Conservation (phyloP, 768 basidiomycete species). For the Leccinum arenicola region DNA sequence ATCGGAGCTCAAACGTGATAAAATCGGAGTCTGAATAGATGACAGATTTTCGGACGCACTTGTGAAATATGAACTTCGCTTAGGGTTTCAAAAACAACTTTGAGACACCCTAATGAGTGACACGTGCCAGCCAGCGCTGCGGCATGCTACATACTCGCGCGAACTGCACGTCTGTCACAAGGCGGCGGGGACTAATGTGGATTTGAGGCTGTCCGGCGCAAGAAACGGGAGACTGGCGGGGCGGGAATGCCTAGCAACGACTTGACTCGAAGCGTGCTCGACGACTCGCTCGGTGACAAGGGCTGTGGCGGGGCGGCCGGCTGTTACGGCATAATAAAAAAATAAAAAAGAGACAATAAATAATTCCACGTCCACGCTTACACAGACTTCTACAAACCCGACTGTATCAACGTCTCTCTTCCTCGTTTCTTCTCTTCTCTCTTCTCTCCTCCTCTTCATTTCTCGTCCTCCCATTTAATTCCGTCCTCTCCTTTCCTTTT, state of each 20-base stretch:
- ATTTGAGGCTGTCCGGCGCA: neutral
- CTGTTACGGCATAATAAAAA: conserved; percentile 18
- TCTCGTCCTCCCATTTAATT: conserved; percentile 27
- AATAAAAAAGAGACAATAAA: conserved; percentile 19
- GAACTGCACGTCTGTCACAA: neutral
- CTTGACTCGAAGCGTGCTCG: neutral
- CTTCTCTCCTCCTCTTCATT: conserved; percentile 26
- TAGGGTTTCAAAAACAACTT: too few species aligned
- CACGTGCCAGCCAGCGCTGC: neutral
- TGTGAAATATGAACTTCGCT: too few species aligned
- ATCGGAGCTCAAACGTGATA: too few species aligned
- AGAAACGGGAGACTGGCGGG: neutral
- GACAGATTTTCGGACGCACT: too few species aligned
- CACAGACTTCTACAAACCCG: neutral
- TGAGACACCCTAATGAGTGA: too few species aligned
- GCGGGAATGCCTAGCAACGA: neutral
- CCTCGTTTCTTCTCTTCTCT: conserved; percentile 29
- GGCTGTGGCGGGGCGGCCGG: conserved; percentile 19
- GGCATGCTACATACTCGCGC: neutral
- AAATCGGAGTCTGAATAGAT: too few species aligned
- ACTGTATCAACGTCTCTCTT: conserved; percentile 23
- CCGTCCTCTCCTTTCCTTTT: conserved; percentile 22
- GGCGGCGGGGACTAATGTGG: neutral
- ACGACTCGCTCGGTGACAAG: neutral
- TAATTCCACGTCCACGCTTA: conserved; percentile 27